Percentiles rank a stretch among this genome's conserved stretches.
These are phyloP conservation scores for Penicillium psychrofluorescens DNA, from an alignment of 495 filamentous ascomycete genomes.

Conservation along the genomic window DNA sequence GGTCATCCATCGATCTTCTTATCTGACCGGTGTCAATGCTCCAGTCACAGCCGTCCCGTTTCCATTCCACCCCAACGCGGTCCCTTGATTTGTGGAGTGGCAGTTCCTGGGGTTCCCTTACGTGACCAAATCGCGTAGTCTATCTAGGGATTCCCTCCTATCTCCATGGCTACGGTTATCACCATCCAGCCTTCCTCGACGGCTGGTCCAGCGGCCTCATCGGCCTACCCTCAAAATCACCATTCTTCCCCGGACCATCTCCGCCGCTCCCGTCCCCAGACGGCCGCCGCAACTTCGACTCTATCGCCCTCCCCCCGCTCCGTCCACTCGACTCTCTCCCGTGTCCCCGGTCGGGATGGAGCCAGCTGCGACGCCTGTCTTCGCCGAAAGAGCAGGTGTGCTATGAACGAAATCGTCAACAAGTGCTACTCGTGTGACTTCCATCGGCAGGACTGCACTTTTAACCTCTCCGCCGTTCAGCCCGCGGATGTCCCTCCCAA, in stretches of 20 bases:
- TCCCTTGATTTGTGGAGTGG: not conserved
- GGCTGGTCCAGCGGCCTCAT: conserved; percentile 13
- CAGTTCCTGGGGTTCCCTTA: not conserved
- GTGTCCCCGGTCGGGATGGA: conserved; percentile 36
- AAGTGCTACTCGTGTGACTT: conserved; percentile 49
- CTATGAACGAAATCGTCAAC: conserved; percentile 60
- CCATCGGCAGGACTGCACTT: conserved; percentile 49
- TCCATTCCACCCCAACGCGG: conserved; percentile 2
- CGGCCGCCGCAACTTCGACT: conserved; percentile 17
- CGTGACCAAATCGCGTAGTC: conserved; percentile 7
- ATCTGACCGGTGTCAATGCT: conserved; percentile 12
- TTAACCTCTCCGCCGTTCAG: conserved; percentile 24
- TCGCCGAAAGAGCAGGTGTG: conserved; percentile 79
- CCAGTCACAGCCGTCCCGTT: not conserved
- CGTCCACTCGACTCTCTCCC: conserved; percentile 19
- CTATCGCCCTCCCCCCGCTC: conserved; percentile 23
- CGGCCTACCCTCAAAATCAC: conserved; percentile 21
- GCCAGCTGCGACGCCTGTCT: conserved; percentile 72
- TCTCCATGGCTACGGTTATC: conserved; percentile 38
- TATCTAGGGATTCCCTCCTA: not conserved
- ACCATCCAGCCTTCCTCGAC: conserved; percentile 37
- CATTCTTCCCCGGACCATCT: conserved; percentile 18
- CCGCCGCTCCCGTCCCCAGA: conserved; percentile 16
- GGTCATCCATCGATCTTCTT: not conserved
- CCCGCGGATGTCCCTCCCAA: conserved; percentile 52